These are phyloP conservation scores for Mortierella sp. DNA, from an alignment of 371 early-diverging fungal genomes.

Conservation along the genomic window DNA sequence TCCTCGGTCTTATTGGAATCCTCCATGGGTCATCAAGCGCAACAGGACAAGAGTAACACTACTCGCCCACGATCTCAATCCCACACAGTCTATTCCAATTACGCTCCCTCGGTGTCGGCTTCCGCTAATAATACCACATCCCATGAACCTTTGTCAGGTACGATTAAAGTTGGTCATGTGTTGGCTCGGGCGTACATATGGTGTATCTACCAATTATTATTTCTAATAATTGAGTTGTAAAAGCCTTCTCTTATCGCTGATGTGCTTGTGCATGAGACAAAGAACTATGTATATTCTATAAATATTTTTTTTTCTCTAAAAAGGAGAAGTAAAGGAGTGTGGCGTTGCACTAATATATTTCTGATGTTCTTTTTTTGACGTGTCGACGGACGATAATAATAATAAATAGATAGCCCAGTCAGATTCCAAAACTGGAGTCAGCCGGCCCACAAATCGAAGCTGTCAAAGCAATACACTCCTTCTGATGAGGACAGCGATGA, in stretches of 20 bases:
- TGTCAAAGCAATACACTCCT: slow-evolving; percentile 52
- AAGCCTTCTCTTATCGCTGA: too few relatives aligned
- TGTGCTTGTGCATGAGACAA: neutral
- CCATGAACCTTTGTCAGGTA: slow-evolving; percentile 15
- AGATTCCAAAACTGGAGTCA: slow-evolving; percentile 36
- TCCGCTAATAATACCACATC: neutral
- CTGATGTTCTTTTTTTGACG: neutral
- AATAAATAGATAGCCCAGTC: slow-evolving; percentile 22
- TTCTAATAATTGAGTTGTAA: too few relatives aligned
- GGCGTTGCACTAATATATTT: neutral
- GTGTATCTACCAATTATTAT: too few relatives aligned
- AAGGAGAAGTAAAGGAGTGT: neutral
- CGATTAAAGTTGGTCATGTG: neutral
- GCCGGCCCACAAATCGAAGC: slow-evolving; percentile 43
- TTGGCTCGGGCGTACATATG: too few relatives aligned
- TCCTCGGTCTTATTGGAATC: slow-evolving; percentile 31
- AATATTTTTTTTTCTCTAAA: neutral
- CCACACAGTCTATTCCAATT: slow-evolving; percentile 28
- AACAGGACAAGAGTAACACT: neutral
- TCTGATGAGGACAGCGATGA: slow-evolving; percentile 54
- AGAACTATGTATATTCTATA: neutral
- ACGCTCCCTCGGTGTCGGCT: slow-evolving; percentile 22
- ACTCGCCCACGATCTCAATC: slow-evolving; percentile 46
- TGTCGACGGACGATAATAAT: too few relatives aligned
- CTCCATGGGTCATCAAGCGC: slow-evolving; percentile 8